Base-by-base conservation (phyloP, 2,329 filamentous ascomycete species). In the Trematosphaeria pertusa region DNA sequence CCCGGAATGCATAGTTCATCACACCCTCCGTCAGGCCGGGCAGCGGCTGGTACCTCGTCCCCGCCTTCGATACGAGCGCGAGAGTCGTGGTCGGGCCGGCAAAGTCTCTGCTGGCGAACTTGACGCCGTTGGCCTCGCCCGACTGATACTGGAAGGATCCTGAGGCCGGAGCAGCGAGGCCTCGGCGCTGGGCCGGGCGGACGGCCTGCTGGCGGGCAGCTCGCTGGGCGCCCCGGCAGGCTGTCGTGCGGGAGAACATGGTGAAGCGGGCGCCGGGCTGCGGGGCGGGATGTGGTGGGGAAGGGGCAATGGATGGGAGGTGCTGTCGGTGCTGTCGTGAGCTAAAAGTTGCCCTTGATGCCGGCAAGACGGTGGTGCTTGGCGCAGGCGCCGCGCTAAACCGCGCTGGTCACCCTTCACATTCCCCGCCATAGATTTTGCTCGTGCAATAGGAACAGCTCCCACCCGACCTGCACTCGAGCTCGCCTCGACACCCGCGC, bases 1-100 rank as follows among this genome's bases (percentile, higher is more conserved):
- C 94, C 89, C 96, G 96, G 86, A 97, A 99, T 59, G 95, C 93
- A 80, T 95, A 99, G 74, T 91, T 89, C 80, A 94, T 89, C 60
- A 99, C 83, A 48, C 88, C 93, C 70, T 92, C 88, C 57, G 93
- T 88, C 74, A 97, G 83, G 59, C 94, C 94, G 55, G 94, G 94
- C 61, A 89, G 82, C 56, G 89, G 84, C 81, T 99, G 87, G 77
- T 93, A 97, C 75, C 94, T 84, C 57, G 93, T 95, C 69, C 94
- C 94, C 56, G 91, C 94, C 82, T 96, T 96, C 62, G 92, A 86
- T 72, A 99, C 90, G 58, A 99, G 77, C 46, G 92, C 91, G 60
- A 99, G 83, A 70, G 91, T 95, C 53, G 92, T 91, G 53, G 93
- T 96, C 60, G 91, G 89, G 56, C 91, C 90, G 56, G 89, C 84